phyloP scores from a whole-genome alignment of 495 filamentous ascomycete genomes.

The Tuber borchii region DNA sequence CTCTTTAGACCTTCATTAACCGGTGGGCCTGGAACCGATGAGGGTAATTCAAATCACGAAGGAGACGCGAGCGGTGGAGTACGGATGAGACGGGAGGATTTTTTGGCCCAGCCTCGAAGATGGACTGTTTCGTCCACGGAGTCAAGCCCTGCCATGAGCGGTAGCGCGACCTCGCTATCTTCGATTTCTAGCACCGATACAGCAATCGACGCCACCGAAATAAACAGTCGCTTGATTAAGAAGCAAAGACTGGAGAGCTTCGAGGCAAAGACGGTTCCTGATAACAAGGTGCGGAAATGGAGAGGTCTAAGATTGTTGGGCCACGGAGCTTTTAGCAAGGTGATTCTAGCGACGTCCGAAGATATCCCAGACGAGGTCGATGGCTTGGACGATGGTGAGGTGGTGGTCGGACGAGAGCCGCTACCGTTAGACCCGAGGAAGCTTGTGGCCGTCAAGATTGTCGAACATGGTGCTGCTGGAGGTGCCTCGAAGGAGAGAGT shows the following conservation, averaged over 20 bases:
- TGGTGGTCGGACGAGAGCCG: constrained; percentile 47
- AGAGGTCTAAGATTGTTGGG: constrained; percentile 72
- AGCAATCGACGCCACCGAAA: constrained; percentile 26
- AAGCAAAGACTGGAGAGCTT: constrained; percentile 53
- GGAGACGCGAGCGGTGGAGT: constrained; percentile 52
- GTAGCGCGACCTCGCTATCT: constrained; percentile 43
- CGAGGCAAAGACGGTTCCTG: constrained; percentile 54
- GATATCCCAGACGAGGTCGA: constrained; percentile 44
- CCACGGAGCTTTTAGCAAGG: constrained; percentile 91
- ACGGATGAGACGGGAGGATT: constrained; percentile 44
- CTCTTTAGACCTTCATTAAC: constrained; percentile 24
- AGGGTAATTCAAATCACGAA: constrained; percentile 44
- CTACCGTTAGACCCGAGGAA: constrained; percentile 52
- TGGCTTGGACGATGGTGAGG: constrained; percentile 42
- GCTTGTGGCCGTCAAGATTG: constrained; percentile 89
- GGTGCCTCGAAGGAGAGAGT: constrained; percentile 77
- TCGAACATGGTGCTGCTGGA: constrained; percentile 86
- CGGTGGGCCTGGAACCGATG: constrained; percentile 29
- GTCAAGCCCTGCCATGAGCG: constrained; percentile 41
- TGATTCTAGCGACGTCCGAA: constrained; percentile 72
- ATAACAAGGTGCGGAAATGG: constrained; percentile 59
- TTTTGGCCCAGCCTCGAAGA: constrained; percentile 49
- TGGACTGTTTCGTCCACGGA: constrained; percentile 45
- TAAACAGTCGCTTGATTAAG: constrained; percentile 34
- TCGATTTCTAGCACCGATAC: constrained; percentile 42